Base-by-base conservation (phyloP, 1,284 basidiomycete species). In the Peniophora sp. region DNA sequence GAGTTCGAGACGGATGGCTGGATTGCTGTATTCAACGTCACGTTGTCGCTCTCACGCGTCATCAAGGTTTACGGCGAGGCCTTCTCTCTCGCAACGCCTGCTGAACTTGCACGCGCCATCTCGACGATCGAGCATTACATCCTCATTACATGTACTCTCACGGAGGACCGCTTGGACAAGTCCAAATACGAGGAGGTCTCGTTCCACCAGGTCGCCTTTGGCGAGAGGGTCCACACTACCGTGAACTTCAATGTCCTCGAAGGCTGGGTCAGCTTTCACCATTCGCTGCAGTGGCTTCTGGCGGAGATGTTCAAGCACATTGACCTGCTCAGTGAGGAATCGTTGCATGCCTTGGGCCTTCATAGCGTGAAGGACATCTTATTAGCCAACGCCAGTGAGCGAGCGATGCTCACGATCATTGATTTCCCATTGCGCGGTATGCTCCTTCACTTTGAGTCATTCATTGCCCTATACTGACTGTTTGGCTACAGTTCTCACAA, bases 1-100 rank as follows among this genome's bases (percentile, higher is more conserved):
- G 93, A 97, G 65, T 97, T 91, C 67, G 95, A 97, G 68, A 86
- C 88, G 32, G 95, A 97, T 58, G 83, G 86, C 24, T 97, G 93
- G 92, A 90, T 95, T 55, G 89, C 85, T 60, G 88, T 95, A 9
- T 97, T 97, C 70, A 92, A 93, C 59, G 85, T 95, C 24, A 92
- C 92, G 5, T 79, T 94, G 6, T 93, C 92, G 23, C 70, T 97
- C 14, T 87, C 89, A 2, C 83, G 92, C 42, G 81, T 93, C 39
- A 89, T 92, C 68, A 90, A 92, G 62, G 86, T 88, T 3, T 89
- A 92, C 55, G 93, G 92, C 8, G 88, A 91, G 59, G 85, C 88
- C 0, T 93, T 84, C 62, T 68, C 77, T 27, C 72, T 75, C 50
- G 78, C 80, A 9, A 74, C 67, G 0, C 70, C 79, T 0, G 68